Conservation (phyloP, 2,329 filamentous ascomycete genomes). For the Fusarium beomiforme region DNA sequence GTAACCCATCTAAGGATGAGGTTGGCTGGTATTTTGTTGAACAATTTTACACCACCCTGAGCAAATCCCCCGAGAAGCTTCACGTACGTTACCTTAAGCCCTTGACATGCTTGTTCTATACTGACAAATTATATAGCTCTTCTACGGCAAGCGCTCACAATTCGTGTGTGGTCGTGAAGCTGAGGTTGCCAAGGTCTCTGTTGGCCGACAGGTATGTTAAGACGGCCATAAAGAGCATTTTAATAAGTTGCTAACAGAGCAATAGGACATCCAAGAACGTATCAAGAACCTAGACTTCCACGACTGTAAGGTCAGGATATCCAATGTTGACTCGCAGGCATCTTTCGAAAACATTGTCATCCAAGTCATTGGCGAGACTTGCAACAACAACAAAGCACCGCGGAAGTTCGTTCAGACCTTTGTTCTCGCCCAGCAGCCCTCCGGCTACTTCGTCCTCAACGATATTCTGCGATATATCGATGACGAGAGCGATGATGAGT, state of each 20-base stretch:
- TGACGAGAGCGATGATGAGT: conserved; percentile 81
- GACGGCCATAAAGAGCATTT: background rate
- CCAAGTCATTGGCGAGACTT: conserved; percentile 97
- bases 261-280: conserved; percentile 88
- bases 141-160: conserved; percentile 96
- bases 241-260: conserved; percentile 18
- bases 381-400: conserved; percentile 89
- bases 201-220: conserved; percentile 79
- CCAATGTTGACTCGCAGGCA: conserved; percentile 96
- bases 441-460: conserved; percentile 97
- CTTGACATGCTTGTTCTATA: background rate
- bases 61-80: conserved; percentile 92
- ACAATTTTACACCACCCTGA: conserved; percentile 98
- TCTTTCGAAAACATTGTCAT: conserved; percentile 95
- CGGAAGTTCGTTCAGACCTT: conserved; percentile 99
- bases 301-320: conserved; percentile 97
- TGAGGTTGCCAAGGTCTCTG: conserved; percentile 84
- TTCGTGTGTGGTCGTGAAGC: conserved; percentile 94
- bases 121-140: conserved; percentile 65
- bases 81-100: conserved; percentile 64
- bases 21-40: conserved; percentile 99
- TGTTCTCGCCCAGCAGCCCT: conserved; percentile 93
- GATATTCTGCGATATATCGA: conserved; percentile 96
- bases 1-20: conserved; percentile 81
- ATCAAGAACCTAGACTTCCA: conserved; percentile 94